Evolutionary conservation across 345 rosid species (phyloP).

Genomic region (Sonneratia alba): DNA sequence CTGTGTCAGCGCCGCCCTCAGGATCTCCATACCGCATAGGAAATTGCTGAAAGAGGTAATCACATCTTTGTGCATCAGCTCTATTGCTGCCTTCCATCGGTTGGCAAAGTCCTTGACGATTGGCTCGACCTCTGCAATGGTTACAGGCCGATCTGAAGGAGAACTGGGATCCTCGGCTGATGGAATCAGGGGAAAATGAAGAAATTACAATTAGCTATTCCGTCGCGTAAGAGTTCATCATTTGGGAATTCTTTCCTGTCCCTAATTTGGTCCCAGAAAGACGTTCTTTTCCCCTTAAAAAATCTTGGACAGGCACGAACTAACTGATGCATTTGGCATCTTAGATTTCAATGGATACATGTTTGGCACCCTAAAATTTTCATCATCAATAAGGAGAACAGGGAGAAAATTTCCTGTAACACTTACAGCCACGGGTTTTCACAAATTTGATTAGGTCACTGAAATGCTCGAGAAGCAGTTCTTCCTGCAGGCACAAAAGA

Average conservation of each 20-base stretch:
- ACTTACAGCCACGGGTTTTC: constrained; percentile 82
- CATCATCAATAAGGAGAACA: background rate
- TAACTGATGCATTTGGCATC: background rate
- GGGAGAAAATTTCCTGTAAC: background rate
- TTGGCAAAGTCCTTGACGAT: constrained; percentile 78
- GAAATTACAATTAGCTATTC: background rate
- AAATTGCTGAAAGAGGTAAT: constrained; percentile 97
- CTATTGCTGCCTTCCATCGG: constrained; percentile 91
- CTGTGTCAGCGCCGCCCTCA: constrained; percentile 94
- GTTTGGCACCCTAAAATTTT: background rate
- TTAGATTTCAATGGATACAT: background rate
- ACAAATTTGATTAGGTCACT: constrained; percentile 85
- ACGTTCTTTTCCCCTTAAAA: background rate
- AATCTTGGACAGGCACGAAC: background rate
- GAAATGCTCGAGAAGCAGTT: constrained; percentile 81
- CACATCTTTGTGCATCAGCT: constrained; percentile 96
- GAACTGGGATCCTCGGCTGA: constrained; percentile 66
- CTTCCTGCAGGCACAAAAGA: constrained; percentile 51
- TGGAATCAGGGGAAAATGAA: background rate
- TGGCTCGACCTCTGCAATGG: constrained; percentile 71
- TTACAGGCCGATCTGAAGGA: constrained; percentile 52
- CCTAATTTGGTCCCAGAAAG: no score
- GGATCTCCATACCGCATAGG: constrained; percentile 91
- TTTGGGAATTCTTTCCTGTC: background rate
- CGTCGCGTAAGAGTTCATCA: background rate